phyloP scores from a whole-genome alignment of 495 filamentous ascomycete species.

The Podospora appendiculata region DNA sequence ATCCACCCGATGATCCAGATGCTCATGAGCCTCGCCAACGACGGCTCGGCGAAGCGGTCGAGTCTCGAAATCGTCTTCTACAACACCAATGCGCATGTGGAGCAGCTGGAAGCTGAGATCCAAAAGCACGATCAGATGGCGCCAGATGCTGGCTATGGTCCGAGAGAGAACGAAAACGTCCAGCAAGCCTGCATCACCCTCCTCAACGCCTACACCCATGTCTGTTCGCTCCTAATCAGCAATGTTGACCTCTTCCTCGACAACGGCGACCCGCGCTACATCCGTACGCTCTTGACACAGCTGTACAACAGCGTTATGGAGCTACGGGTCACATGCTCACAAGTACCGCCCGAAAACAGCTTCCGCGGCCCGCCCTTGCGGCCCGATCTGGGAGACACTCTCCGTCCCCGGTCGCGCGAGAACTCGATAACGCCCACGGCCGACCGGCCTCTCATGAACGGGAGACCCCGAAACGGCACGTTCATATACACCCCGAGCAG shows the following conservation, averaged over 20 bases:
- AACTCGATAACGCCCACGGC: slow-evolving; percentile 54
- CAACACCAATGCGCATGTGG: slow-evolving; percentile 65
- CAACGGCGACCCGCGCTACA: slow-evolving; percentile 68
- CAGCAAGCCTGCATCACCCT: slow-evolving; percentile 59
- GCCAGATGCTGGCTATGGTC: slow-evolving; percentile 40
- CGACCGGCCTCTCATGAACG: slow-evolving; percentile 42
- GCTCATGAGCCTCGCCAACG: slow-evolving; percentile 61
- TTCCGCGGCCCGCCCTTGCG: slow-evolving; percentile 14
- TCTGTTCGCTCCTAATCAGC: slow-evolving; percentile 60
- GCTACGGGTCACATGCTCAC: slow-evolving; percentile 43
- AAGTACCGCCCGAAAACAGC: slow-evolving; percentile 8
- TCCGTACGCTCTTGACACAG: slow-evolving; percentile 72
- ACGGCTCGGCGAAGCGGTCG: slow-evolving; percentile 58
- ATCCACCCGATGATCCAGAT: slow-evolving; percentile 69
- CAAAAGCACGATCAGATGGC: slow-evolving; percentile 53
- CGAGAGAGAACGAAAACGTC: slow-evolving; percentile 57
- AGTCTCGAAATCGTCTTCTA: slow-evolving; percentile 73
- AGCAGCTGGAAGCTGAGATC: slow-evolving; percentile 66
- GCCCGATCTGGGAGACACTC: slow-evolving; percentile 26
- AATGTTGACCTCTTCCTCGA: slow-evolving; percentile 64
- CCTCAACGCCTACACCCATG: slow-evolving; percentile 67
- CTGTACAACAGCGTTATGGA: slow-evolving; percentile 77
- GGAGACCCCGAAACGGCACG: slow-evolving; percentile 52
- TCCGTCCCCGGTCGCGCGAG: slow-evolving; percentile 39
- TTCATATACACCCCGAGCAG: slow-evolving; percentile 53